Evolutionary conservation across 2,329 filamentous ascomycete species (phyloP), one percentile per base, ranked within the genome.

Genomic region (Chaetomiaceae sp.): DNA sequence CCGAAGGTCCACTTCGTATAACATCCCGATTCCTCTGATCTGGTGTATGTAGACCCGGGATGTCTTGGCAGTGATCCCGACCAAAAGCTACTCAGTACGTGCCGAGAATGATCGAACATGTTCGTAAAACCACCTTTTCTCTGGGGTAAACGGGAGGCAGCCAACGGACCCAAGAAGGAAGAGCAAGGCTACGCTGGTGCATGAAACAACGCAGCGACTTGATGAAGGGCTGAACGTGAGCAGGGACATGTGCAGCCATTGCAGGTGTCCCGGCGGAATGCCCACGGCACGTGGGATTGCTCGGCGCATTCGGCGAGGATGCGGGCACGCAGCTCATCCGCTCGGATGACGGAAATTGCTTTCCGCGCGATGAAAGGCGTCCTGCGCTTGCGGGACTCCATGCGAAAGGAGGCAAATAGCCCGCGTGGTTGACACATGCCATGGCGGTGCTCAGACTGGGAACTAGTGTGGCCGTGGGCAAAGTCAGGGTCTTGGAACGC

Each of bases 371-470:
- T 41, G 36, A 48, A 33, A 40, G 46, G 33, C 9, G n/a, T 34
- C 34, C 29, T n/a, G 18, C 10, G 9, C n/a, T 10, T 29, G 23
- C 45, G 8, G 11, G 8, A 10, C 20, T 20, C 10, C 9, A 50
- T 23, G 48, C 37, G 7, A 9, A 49, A 13, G 16, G 40, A 34
- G 36, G 42, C 21, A 21, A 47, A 43, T 34, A 43, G 29, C 14
- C 38, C 40, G 27, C 18, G 43, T 6, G 41, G 48, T 42, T 53
- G 51, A 48, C 16, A 48, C 51, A 54, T 56, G 56, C 54, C 56
- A 53, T 56, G 54, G 45, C 51, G 53, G 38, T 48, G 51, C 54
- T 63, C 61, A 60, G 58, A 61, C 61, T 53, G 57, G 60, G 59
- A 59, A 58, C 51, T 30, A 38, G 23, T 18, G 33, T 21, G 57